Percentiles rank a stretch among this genome's conserved stretches.
Evolutionary conservation across 352 stramenopile species (phyloP).

Genomic region (Lagenidium giganteum): DNA sequence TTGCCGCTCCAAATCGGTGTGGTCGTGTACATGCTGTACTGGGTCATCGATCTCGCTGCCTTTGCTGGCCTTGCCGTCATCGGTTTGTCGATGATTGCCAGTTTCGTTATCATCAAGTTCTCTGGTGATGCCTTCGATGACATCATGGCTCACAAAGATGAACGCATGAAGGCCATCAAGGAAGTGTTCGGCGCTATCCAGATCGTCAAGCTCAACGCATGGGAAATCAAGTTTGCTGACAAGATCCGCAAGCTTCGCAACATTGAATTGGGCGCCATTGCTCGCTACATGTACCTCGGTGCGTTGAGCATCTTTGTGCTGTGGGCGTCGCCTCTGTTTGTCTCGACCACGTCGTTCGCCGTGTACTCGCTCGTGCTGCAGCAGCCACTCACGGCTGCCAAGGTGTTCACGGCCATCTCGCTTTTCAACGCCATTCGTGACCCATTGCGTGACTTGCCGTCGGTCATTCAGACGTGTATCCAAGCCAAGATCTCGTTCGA

Average conservation of each 20-base stretch:
- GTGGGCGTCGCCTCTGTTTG: constrained; percentile 18
- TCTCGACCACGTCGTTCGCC: constrained; percentile 16
- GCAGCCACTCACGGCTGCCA: constrained; percentile 11
- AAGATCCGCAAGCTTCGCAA: constrained; percentile 28
- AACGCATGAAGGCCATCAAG: constrained; percentile 85
- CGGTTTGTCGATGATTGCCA: constrained; percentile 20
- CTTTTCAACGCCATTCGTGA: constrained; percentile 18
- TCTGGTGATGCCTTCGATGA: constrained; percentile 43
- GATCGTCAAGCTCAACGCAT: constrained; percentile 96
- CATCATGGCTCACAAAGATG: constrained; percentile 85
- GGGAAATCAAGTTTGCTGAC: constrained; percentile 74
- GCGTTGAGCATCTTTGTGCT: constrained; percentile 17
- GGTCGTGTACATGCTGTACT: constrained; percentile 33
- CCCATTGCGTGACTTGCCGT: constrained; percentile 13
- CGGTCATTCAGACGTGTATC: constrained; percentile 12
- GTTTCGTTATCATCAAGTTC: constrained; percentile 38
- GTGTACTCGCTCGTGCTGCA: constrained; percentile 11
- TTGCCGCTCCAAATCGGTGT: constrained; percentile 30
- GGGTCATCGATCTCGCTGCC: constrained; percentile 21
- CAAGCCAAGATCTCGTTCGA: constrained; percentile 18
- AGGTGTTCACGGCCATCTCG: constrained; percentile 16
- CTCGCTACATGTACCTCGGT: constrained; percentile 9
- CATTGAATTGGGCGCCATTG: constrained; percentile 4
- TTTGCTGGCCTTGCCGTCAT: constrained; percentile 40
- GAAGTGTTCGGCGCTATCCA: constrained; percentile 91